Evolutionary conservation across 805 yeast genomes (phyloP).

Genomic region (Lipomyces spencermartinsiae): DNA sequence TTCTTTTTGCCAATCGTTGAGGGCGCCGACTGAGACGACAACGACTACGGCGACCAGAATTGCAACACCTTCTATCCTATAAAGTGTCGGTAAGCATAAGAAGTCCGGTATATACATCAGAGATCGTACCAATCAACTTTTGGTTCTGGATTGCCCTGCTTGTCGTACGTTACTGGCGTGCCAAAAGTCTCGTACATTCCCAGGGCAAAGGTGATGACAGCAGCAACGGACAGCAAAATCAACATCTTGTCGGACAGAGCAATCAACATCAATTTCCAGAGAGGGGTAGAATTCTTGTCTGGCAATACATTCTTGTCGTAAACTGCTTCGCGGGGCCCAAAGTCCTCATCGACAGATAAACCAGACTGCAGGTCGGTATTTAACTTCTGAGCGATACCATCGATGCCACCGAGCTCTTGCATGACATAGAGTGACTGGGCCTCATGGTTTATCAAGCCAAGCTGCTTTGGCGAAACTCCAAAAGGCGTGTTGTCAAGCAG

Average conservation of each 20-base stretch:
- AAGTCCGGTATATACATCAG: neutral
- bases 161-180: slow-evolving; percentile 76
- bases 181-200: slow-evolving; percentile 94
- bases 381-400: slow-evolving; percentile 43
- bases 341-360: slow-evolving; percentile 40
- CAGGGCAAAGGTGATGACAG: slow-evolving; percentile 83
- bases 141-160: slow-evolving; percentile 76
- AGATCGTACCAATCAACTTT: slow-evolving; percentile 76
- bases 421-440: slow-evolving; percentile 50
- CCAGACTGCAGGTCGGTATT: slow-evolving; percentile 46
- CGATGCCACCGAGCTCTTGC: slow-evolving; percentile 49
- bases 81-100: neutral
- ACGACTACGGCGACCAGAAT: slow-evolving; percentile 88
- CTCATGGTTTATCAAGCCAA: slow-evolving; percentile 40
- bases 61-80: slow-evolving; percentile 91
- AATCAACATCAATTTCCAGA: slow-evolving; percentile 71
- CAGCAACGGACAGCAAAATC: slow-evolving; percentile 82
- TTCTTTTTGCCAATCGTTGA: slow-evolving; percentile 96
- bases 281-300: slow-evolving; percentile 68
- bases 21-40: slow-evolving; percentile 91
- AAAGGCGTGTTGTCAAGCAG: slow-evolving; percentile 30
- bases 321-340: slow-evolving; percentile 48
- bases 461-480: slow-evolving; percentile 38
- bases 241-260: slow-evolving; percentile 92
- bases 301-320: slow-evolving; percentile 81